Evolutionary conservation across 495 filamentous ascomycete species (phyloP), one percentile per base, ranked within the genome.

Genomic region (Echria macrotheca): DNA sequence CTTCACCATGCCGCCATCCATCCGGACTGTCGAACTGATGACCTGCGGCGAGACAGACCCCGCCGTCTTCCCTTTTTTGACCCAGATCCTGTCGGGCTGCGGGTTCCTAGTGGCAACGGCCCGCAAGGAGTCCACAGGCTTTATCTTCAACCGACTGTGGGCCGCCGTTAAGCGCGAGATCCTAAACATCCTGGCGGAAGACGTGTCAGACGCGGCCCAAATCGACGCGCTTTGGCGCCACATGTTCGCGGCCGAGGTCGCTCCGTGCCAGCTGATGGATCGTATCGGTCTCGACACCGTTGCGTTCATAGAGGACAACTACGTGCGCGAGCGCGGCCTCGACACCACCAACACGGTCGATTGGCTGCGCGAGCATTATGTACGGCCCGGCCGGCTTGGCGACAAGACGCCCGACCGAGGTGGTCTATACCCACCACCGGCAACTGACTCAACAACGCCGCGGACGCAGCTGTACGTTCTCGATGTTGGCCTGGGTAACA

Each of bases 141-240:
- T 79, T 49, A 70, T 81, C 18, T 76, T 78, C 62, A 78, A 78
- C 45, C 72, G 77, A 0, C 63, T 81, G 14, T 80, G 75, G 75
- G 77, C 73, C 0, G 75, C 75, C 5, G 57, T 77, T 39, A 75
- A 78, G 41, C 21, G 41, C 21, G 41, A 78, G 42, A 65, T 67
- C 15, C 49, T 79, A 8, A 56, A 46, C 6, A 72, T 78, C 22
- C 63, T 80, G 12, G 55, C 67, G 2, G 72, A 77, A 14, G 73
- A 63, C 0, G 74, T 77, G 11, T 65, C 55, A 22, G 56, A 58
- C 9, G 66, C 76, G 0, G 58, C 57, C 9, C 65, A 75, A 47
- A 73, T 79, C 22, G 74, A 79, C 42, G 26, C 29, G 2, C 49
- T 75, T 25, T 75, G 65, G 66, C 15, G 21, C 2, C 56, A 69